Evolutionary conservation across 805 yeast genomes (phyloP).

Genomic region (Zygosaccharomyces gambellarensis): DNA sequence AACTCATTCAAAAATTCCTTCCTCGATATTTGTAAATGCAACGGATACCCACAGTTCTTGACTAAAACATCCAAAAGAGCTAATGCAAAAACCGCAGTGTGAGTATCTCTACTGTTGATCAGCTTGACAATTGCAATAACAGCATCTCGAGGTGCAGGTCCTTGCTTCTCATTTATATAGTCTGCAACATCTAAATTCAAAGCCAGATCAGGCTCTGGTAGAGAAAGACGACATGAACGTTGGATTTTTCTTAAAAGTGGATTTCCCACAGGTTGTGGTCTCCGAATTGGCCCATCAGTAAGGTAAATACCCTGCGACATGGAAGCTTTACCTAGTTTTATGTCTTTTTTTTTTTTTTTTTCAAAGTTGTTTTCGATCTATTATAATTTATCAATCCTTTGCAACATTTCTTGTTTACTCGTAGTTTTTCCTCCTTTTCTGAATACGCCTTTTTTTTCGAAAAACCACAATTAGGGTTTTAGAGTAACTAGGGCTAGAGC

Average conservation of each 20-base stretch:
- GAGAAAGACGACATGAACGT: constrained; percentile 82
- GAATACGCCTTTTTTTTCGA: neutral
- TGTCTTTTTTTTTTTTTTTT: neutral
- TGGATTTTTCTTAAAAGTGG: constrained; percentile 44
- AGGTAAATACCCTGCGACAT: constrained; percentile 34
- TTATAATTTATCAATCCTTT: neutral
- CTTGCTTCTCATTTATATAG: constrained; percentile 87
- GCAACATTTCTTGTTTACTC: neutral
- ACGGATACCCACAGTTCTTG: constrained; percentile 96
- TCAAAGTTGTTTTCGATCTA: neutral
- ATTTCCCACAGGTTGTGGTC: constrained; percentile 27
- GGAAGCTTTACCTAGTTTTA: neutral
- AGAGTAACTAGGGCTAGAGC: neutral
- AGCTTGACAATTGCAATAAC: constrained; percentile 78
- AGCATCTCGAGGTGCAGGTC: constrained; percentile 86
- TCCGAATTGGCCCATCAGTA: constrained; percentile 33
- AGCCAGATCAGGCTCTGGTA: constrained; percentile 81
- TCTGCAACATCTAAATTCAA: constrained; percentile 91
- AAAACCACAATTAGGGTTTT: neutral
- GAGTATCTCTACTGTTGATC: constrained; percentile 77
- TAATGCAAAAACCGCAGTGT: constrained; percentile 77
- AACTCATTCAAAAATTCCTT: constrained; percentile 92
- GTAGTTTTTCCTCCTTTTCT: constrained; percentile 4
- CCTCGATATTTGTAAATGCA: constrained; percentile 90
- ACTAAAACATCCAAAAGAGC: constrained; percentile 82